These are phyloP conservation scores for Hypoxylon sp. DNA, from an alignment of 2,329 filamentous ascomycete species.

Conservation along the genomic window DNA sequence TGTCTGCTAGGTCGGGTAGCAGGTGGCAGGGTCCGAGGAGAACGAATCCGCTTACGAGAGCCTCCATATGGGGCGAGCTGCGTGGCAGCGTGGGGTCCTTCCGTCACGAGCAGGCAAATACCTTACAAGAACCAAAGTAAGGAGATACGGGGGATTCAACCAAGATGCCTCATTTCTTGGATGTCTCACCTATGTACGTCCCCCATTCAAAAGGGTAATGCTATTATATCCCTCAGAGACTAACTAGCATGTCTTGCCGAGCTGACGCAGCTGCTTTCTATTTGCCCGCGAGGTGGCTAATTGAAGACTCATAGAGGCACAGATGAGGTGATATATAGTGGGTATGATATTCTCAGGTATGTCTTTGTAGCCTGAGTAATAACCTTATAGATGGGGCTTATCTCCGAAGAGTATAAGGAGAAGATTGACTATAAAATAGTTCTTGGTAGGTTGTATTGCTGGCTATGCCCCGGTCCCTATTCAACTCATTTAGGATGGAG, in stretches of 20 bases:
- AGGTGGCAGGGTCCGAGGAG: slow-evolving; percentile 37
- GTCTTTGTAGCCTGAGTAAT: slow-evolving; percentile 7
- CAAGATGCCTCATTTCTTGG: slow-evolving; percentile 38
- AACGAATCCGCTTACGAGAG: slow-evolving; percentile 41
- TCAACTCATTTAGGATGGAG: slow-evolving; percentile 9
- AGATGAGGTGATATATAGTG: background rate
- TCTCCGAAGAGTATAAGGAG: slow-evolving; percentile 16
- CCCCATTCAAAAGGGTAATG: slow-evolving; percentile 38
- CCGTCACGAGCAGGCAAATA: slow-evolving; percentile 33
- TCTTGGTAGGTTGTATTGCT: slow-evolving; percentile 10
- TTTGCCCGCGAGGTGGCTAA: slow-evolving; percentile 12
- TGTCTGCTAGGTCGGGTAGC: slow-evolving; percentile 33
- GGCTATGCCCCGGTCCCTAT: slow-evolving; percentile 16
- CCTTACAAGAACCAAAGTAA: slow-evolving; percentile 27
- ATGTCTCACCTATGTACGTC: slow-evolving; percentile 38
- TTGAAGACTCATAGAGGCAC: slow-evolving; percentile 7
- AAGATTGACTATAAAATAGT: slow-evolving; percentile 25
- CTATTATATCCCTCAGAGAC: slow-evolving; percentile 44
- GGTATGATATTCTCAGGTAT: background rate
- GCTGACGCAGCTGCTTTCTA: slow-evolving; percentile 31
- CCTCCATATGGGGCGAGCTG: slow-evolving; percentile 41
- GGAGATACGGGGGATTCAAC: slow-evolving; percentile 33
- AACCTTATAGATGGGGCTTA: slow-evolving; percentile 11
- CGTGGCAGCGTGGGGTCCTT: slow-evolving; percentile 46
- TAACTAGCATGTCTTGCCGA: slow-evolving; percentile 31